Evolutionary conservation across 2,329 filamentous ascomycete genomes (phyloP).

Genomic region (Penicillium frequentans): DNA sequence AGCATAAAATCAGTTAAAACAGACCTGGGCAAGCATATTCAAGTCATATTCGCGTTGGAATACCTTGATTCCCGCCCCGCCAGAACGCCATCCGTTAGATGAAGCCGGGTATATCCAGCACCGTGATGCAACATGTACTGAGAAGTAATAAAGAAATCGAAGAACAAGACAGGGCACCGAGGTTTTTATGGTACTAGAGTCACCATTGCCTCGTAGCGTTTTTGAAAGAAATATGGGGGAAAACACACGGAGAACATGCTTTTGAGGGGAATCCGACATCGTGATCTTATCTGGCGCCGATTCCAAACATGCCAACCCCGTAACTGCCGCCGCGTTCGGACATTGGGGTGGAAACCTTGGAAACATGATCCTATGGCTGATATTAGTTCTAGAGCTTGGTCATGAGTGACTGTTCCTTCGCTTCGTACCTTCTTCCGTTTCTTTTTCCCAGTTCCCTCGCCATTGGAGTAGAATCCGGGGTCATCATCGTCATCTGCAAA

Average conservation of each 20-base stretch:
- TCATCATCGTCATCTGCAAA: conserved; percentile 51
- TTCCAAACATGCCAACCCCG: conserved; percentile 47
- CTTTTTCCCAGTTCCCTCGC: conserved; percentile 46
- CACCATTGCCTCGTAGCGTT: conserved; percentile 2
- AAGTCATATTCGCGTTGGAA: conserved; percentile 20
- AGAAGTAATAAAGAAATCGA: conserved; percentile 18
- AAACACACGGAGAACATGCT: conserved; percentile 10
- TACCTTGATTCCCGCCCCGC: conserved; percentile 25
- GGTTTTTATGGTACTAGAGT: not conserved
- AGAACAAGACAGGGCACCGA: not conserved
- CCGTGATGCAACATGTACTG: conserved; percentile 48
- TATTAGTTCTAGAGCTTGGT: conserved; percentile 1
- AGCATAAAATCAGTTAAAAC: not conserved
- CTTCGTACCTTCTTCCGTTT: conserved; percentile 50
- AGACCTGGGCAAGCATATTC: conserved; percentile 15
- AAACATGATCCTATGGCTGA: conserved; percentile 39
- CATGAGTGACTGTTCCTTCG: not conserved
- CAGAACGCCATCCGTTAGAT: conserved; percentile 41
- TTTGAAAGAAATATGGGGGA: conserved; percentile 2
- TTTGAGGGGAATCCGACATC: conserved; percentile 4
- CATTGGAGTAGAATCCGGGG: conserved; percentile 44
- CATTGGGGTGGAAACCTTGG: conserved; percentile 40
- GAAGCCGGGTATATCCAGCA: conserved; percentile 52
- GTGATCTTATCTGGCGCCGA: conserved; percentile 41
- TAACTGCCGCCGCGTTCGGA: conserved; percentile 44